A percentile compares a stretch with the other conserved stretches of the same genome.
These are phyloP conservation scores for Rubia yunnanensis DNA, from an alignment of 257 asterid species.

Conservation along the genomic window DNA sequence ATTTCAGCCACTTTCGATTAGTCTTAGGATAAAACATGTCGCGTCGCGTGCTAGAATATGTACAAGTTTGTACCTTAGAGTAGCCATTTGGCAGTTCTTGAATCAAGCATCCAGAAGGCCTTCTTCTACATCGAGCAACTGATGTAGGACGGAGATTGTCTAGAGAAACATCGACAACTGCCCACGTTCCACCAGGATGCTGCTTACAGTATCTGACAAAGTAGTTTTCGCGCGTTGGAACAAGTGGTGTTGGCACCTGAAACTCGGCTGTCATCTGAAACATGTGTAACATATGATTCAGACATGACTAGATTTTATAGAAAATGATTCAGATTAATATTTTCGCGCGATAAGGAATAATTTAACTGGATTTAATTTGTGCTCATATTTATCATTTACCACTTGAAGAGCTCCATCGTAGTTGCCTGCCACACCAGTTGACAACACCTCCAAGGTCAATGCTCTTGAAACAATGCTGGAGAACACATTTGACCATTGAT, in stretches of 20 bases:
- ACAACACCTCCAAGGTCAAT: constrained; percentile 67
- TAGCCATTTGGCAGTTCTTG: constrained; percentile 35
- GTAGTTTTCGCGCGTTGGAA: constrained; percentile 31
- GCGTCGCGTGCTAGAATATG: not conserved
- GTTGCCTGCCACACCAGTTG: constrained; percentile 90
- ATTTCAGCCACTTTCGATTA: not conserved
- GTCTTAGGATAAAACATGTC: not conserved
- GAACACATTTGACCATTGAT: constrained; percentile 79
- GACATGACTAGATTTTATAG: not conserved
- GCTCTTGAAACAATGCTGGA: constrained; percentile 80
- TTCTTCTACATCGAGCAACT: constrained; percentile 24
- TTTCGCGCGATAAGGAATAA: not conserved
- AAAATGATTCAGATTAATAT: too few relatives aligned
- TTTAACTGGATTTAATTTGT: too few relatives aligned
- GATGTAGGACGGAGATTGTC: constrained; percentile 24
- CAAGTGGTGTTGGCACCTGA: constrained; percentile 30
- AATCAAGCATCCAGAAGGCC: constrained; percentile 38
- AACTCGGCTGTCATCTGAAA: constrained; percentile 34
- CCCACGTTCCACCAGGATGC: constrained; percentile 31
- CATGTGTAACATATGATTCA: not conserved
- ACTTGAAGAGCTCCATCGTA: constrained; percentile 65
- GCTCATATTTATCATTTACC: constrained; percentile 9
- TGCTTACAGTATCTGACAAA: constrained; percentile 34
- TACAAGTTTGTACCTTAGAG: constrained; percentile 13
- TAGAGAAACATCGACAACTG: constrained; percentile 33